Percentiles rank a stretch among this genome's conserved stretches.
These are phyloP conservation scores for Anisodus tanguticus DNA, from an alignment of 257 asterid species.

Conservation along the genomic window DNA sequence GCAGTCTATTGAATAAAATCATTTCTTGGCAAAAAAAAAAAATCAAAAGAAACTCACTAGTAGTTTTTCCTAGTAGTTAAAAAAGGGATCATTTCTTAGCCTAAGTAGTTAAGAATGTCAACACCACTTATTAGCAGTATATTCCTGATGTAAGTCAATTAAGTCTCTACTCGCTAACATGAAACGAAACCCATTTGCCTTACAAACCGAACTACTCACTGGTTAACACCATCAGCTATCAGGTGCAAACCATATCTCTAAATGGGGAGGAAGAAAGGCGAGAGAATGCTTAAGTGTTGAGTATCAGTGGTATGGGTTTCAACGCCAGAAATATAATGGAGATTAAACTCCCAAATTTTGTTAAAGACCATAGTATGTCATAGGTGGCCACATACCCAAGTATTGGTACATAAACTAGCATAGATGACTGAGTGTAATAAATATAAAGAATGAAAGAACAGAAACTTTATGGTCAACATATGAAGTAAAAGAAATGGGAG, in stretches of 20 bases:
- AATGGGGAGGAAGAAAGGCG: not conserved
- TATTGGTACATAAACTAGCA: constrained; percentile 10
- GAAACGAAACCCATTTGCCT: not conserved
- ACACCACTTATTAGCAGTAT: not conserved
- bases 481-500: not conserved
- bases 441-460: not conserved
- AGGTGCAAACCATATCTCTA: not conserved
- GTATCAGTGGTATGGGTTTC: not conserved
- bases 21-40: constrained; percentile 4
- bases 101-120: not conserved
- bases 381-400: not conserved
- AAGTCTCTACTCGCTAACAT: not conserved
- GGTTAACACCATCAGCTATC: constrained; percentile 12
- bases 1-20: not conserved
- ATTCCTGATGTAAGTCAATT: not conserved
- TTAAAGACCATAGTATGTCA: not conserved
- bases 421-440: not conserved
- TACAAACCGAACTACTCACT: not conserved
- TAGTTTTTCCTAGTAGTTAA: constrained; percentile 6
- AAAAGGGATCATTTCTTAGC: not conserved
- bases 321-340: not conserved
- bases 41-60: not conserved
- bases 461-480: constrained; percentile 10
- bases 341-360: constrained; percentile 13
- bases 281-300: not conserved